A percentile compares a stretch with the other conserved stretches of the same genome.
Conservation (phyloP, 1,284 basidiomycete genomes). For the Malassezia japonica region DNA sequence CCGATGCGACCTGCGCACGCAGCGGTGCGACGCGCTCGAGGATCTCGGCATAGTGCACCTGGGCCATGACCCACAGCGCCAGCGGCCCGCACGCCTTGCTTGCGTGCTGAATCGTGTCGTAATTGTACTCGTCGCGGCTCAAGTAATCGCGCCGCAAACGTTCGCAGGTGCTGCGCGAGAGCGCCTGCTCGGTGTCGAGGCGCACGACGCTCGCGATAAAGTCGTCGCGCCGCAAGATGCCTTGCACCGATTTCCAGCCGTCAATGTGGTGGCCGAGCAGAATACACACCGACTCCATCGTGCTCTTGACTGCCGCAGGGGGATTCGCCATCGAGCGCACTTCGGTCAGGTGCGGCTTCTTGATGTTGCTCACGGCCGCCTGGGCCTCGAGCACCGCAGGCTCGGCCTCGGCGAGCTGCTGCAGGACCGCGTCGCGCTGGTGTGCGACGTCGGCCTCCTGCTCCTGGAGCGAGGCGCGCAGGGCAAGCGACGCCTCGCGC, state of each 20-base stretch:
- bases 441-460: conserved; percentile 84
- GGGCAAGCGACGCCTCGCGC: conserved; percentile 89
- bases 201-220: conserved; percentile 95
- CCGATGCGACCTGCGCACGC: conserved; percentile 83
- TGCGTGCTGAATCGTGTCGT: conserved; percentile 87
- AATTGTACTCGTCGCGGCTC: conserved; percentile 81
- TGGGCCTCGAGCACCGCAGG: conserved; percentile 93
- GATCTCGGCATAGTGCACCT: conserved; percentile 94
- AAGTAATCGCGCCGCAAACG: conserved; percentile 89
- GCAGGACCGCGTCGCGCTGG: conserved; percentile 77
- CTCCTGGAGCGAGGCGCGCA: conserved; percentile 81
- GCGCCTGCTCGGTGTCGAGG: conserved; percentile 82
- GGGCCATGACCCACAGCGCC: conserved; percentile 95
- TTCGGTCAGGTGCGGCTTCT: conserved; percentile 90
- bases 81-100: conserved; percentile 95
- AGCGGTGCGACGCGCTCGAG: conserved; percentile 94
- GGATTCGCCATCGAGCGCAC: conserved; percentile 98
- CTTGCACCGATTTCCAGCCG: conserved; percentile 91
- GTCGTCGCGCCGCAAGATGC: conserved; percentile 90
- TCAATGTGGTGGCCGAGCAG: conserved; percentile 86
- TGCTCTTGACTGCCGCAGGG: conserved; percentile 89
- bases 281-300: conserved; percentile 98
- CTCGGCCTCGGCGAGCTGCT: conserved; percentile 92
- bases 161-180: conserved; percentile 82
- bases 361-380: conserved; percentile 91